phyloP scores from a whole-genome alignment of 306 rosid species.

The Psophocarpus tetragonolobus region DNA sequence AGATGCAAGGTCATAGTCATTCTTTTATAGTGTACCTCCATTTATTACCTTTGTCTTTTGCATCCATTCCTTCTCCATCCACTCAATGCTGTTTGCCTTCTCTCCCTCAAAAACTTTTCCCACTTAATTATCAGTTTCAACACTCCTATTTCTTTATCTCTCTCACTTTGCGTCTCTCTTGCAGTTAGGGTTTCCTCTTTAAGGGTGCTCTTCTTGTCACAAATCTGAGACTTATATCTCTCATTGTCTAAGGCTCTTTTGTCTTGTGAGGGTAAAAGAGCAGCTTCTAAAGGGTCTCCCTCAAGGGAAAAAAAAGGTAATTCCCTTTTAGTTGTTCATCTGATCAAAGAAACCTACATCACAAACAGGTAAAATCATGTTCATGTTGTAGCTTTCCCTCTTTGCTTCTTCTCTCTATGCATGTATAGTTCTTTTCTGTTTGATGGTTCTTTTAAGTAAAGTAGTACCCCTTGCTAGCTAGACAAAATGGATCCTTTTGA shows the following conservation, averaged over 20 bases:
- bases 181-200: conserved; percentile 68
- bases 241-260: conserved; percentile 47
- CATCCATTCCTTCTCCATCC: conserved; percentile 86
- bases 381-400: conserved; percentile 34
- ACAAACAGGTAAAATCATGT: conserved; percentile 58
- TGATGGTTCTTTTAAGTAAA: conserved; percentile 29
- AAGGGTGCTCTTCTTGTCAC: conserved; percentile 31
- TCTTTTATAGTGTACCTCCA: conserved; percentile 83
- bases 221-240: conserved; percentile 43
- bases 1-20: conserved; percentile 91
- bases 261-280: conserved; percentile 45
- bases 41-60: conserved; percentile 94
- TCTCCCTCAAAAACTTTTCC: conserved; percentile 49
- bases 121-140: conserved; percentile 47
- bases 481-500: conserved; percentile 41
- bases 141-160: conserved; percentile 28
- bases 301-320: conserved; percentile 48
- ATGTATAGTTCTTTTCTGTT: conserved; percentile 34
- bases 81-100: conserved; percentile 59
- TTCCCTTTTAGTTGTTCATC: conserved; percentile 49
- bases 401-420: conserved; percentile 31
- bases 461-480: conserved; percentile 28
- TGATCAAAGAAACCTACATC: conserved; percentile 56
- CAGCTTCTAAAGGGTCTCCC: conserved; percentile 43
- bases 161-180: conserved; percentile 27